phyloP scores from a whole-genome alignment of 371 early-diverging fungal species.

The Funneliformis caledonium region DNA sequence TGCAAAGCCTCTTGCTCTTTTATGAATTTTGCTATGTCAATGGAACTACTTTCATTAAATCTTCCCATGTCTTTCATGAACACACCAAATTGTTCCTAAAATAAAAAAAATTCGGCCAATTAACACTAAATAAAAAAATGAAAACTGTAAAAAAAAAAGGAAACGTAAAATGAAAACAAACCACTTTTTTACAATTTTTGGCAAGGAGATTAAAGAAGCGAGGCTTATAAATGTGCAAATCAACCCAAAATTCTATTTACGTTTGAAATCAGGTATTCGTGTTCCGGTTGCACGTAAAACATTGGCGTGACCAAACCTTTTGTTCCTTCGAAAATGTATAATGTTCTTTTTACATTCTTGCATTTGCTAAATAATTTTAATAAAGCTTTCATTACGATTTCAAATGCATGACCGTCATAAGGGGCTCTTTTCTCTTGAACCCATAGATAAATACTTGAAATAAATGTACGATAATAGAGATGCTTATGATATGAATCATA shows the following conservation, averaged over 20 bases:
- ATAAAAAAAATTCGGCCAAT: not conserved
- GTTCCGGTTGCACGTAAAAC: not conserved
- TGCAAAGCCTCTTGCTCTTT: not conserved
- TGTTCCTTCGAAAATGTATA: not conserved
- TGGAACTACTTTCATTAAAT: not conserved
- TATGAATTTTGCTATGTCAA: not conserved
- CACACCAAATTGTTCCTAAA: constrained; percentile 10
- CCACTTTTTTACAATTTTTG: not conserved
- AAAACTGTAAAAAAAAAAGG: not conserved
- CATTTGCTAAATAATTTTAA: not conserved
- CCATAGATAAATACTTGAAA: not conserved
- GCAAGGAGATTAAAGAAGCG: not conserved
- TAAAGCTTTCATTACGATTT: not conserved
- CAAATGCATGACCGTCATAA: not conserved
- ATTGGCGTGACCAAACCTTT: not conserved
- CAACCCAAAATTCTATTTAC: not conserved
- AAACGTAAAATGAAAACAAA: not conserved
- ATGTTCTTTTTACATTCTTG: not conserved
- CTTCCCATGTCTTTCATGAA: not conserved
- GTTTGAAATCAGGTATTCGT: not conserved
- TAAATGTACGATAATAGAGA: not conserved
- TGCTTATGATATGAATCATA: not conserved
- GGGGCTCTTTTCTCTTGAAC: not conserved
- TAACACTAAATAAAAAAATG: not conserved
- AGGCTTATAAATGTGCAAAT: not conserved